Percentiles rank a stretch among this genome's conserved stretches.
These are phyloP conservation scores for Claviceps pusilla DNA, from an alignment of 2,329 filamentous ascomycete genomes.

Conservation along the genomic window DNA sequence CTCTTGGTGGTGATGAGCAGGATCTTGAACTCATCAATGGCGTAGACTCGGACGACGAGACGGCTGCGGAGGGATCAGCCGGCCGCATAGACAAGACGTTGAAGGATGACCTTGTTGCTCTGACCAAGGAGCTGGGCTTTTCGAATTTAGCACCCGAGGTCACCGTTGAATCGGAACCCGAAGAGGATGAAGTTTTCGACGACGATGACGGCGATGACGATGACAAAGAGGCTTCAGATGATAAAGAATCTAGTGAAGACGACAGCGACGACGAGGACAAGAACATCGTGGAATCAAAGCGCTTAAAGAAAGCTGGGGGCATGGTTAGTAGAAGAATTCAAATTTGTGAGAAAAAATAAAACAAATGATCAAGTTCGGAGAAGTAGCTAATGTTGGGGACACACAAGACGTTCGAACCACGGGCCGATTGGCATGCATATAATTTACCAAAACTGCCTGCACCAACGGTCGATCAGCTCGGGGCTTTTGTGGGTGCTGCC, in stretches of 20 bases:
- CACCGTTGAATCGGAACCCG: constrained; percentile 22
- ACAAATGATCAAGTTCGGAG: background rate
- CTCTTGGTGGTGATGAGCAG: constrained; percentile 49
- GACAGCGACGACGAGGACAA: constrained; percentile 18
- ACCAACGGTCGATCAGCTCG: constrained; percentile 29
- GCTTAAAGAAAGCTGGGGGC: constrained; percentile 15
- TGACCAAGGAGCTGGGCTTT: constrained; percentile 26
- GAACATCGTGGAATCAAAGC: constrained; percentile 12
- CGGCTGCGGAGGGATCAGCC: constrained; percentile 16
- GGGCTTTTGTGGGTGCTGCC: constrained; percentile 28
- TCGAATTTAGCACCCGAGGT: constrained; percentile 19
- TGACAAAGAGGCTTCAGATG: constrained; percentile 8
- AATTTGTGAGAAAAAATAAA: background rate
- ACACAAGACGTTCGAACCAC: constrained; percentile 38
- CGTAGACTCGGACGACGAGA: constrained; percentile 27
- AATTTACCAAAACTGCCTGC: constrained; percentile 28
- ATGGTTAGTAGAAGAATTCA: constrained; percentile 17
- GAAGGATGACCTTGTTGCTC: constrained; percentile 21
- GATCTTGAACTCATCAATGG: constrained; percentile 47
- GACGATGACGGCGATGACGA: constrained; percentile 8
- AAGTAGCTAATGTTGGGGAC: constrained; percentile 18
- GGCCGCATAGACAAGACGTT: constrained; percentile 27
- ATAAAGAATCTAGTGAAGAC: constrained; percentile 15
- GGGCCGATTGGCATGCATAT: constrained; percentile 41
- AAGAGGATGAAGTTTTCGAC: constrained; percentile 18